Conservation (phyloP, 2,329 filamentous ascomycete genomes). For the Nannizziopsis arthrosporioides region DNA sequence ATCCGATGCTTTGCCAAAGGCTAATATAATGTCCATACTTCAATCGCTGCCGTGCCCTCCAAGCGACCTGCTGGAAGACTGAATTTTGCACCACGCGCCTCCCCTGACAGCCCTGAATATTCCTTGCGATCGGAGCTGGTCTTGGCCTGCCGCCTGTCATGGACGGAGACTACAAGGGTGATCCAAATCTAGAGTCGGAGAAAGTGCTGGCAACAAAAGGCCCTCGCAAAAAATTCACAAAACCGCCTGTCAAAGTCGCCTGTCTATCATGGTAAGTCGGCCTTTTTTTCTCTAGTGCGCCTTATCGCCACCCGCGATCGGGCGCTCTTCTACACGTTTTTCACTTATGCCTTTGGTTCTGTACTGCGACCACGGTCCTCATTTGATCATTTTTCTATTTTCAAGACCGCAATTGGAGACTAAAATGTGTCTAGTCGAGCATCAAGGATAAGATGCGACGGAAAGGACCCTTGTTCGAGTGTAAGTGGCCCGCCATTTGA, state of each 20-base stretch:
- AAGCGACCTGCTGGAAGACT: slow-evolving; percentile 1
- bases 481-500: slow-evolving; percentile 22
- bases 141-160: background rate
- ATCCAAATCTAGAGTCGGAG: background rate
- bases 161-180: slow-evolving; percentile 1
- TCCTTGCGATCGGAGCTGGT: background rate
- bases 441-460: slow-evolving; percentile 35
- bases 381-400: background rate
- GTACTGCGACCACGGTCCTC: background rate
- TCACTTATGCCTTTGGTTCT: background rate
- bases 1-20: background rate
- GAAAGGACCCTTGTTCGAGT: slow-evolving; percentile 34
- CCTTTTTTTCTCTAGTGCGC: background rate
- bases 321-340: background rate
- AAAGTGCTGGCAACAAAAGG: slow-evolving; percentile 6
- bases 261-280: slow-evolving; percentile 33
- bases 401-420: background rate
- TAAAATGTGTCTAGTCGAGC: slow-evolving; percentile 25
- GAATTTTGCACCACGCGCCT: background rate
- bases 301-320: background rate
- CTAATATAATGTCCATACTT: background rate
- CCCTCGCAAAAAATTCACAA: slow-evolving; percentile 31
- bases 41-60: background rate
- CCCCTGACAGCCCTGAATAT: background rate
- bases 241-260: slow-evolving; percentile 36